Conservation (phyloP, 768 basidiomycete genomes). For the Rickenella mellea region DNA sequence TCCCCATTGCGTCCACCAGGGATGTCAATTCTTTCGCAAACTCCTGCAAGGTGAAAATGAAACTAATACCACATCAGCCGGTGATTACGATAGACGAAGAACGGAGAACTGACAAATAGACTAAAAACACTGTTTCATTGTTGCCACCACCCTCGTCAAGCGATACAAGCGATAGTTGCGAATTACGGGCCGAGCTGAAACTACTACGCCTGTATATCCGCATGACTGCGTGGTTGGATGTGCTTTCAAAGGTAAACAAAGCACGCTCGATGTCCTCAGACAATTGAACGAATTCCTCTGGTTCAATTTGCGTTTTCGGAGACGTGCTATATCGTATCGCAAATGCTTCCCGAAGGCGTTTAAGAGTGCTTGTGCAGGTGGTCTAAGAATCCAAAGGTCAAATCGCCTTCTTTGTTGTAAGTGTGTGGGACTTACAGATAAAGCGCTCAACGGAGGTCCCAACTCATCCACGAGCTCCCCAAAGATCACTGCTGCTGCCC, state of each 20-base stretch:
- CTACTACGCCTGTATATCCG: slow-evolving; percentile 58
- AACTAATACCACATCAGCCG: slow-evolving; percentile 37
- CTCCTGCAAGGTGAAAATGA: slow-evolving; percentile 94
- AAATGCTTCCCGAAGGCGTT: slow-evolving; percentile 59
- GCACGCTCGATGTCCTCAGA: slow-evolving; percentile 61
- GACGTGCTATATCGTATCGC: slow-evolving; percentile 22
- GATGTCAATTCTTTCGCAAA: slow-evolving; percentile 78
- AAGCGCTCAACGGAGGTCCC: slow-evolving; percentile 63
- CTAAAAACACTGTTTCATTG: slow-evolving; percentile 80
- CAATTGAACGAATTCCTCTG: slow-evolving; percentile 56
- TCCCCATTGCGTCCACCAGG: slow-evolving; percentile 75
- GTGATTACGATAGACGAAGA: background rate
- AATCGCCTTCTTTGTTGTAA: background rate
- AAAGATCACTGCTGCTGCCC: slow-evolving; percentile 64
- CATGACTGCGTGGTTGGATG: slow-evolving; percentile 76
- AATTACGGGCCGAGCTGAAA: slow-evolving; percentile 9
- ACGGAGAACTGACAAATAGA: slow-evolving; percentile 71
- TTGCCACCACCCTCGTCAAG: slow-evolving; percentile 34
- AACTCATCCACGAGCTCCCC: slow-evolving; percentile 73
- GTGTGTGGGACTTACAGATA: slow-evolving; percentile 43
- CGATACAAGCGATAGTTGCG: slow-evolving; percentile 14
- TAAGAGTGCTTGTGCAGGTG: slow-evolving; percentile 50
- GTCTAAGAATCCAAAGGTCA: slow-evolving; percentile 28
- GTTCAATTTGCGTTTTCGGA: slow-evolving; percentile 23
- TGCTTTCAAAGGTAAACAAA: slow-evolving; percentile 66